Percentiles rank a stretch among this genome's conserved stretches.
Conservation (phyloP, 2,329 filamentous ascomycete species). For the Ceratocystis eucalypticola region DNA sequence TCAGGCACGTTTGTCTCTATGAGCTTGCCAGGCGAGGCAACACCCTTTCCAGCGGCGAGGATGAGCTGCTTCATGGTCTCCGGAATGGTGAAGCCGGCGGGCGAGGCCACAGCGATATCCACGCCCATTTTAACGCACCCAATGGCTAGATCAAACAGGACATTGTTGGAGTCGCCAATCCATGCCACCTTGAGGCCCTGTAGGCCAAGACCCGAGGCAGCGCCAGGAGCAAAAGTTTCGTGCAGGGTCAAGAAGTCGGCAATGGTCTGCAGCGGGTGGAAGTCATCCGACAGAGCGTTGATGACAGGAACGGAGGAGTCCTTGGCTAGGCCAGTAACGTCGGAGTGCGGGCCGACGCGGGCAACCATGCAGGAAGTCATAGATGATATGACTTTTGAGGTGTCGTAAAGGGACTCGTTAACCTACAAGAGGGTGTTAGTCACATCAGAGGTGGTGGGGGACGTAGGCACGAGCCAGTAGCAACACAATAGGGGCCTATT, state of each 20-base stretch:
- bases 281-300: slow-evolving; percentile 78
- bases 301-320: slow-evolving; percentile 69
- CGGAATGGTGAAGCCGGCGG: slow-evolving; percentile 72
- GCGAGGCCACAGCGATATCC: slow-evolving; percentile 75
- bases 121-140: slow-evolving; percentile 78
- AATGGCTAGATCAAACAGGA: slow-evolving; percentile 85
- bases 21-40: slow-evolving; percentile 50
- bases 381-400: slow-evolving; percentile 81
- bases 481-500: too few species aligned
- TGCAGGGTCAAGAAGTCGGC: slow-evolving; percentile 86
- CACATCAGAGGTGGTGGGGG: background rate
- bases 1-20: slow-evolving; percentile 67
- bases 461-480: background rate
- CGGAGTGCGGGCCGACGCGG: slow-evolving; percentile 63
- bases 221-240: slow-evolving; percentile 47
- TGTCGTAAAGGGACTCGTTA: slow-evolving; percentile 92
- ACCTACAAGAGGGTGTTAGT: slow-evolving; percentile 37
- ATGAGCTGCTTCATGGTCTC: slow-evolving; percentile 61
- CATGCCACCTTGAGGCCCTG: slow-evolving; percentile 84
- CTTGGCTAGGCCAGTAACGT: slow-evolving; percentile 56
- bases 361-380: slow-evolving; percentile 78
- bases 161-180: slow-evolving; percentile 95
- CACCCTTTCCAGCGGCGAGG: slow-evolving; percentile 42
- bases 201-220: slow-evolving; percentile 44
- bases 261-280: slow-evolving; percentile 86